phyloP scores from a whole-genome alignment of 2,329 filamentous ascomycete species.

The Acarospora socialis region DNA sequence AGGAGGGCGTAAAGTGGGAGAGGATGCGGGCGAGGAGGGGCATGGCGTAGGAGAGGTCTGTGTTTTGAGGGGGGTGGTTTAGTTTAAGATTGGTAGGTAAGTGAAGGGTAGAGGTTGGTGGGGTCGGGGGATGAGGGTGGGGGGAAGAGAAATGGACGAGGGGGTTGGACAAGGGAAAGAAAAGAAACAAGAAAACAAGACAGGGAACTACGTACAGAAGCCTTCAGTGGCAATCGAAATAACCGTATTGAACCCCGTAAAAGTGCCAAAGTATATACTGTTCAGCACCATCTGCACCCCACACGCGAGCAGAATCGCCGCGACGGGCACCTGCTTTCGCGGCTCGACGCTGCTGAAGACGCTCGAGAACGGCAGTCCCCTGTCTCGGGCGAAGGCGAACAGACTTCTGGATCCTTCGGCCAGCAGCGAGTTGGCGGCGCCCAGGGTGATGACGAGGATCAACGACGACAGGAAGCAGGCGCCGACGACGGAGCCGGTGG shows the following conservation, averaged over 20 bases:
- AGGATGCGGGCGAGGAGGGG: slow-evolving; percentile 38
- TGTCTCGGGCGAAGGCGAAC: slow-evolving; percentile 36
- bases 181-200: too few relatives aligned
- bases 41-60: slow-evolving; percentile 43
- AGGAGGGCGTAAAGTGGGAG: slow-evolving; percentile 29
- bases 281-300: slow-evolving; percentile 39
- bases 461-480: slow-evolving; percentile 32
- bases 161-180: background rate
- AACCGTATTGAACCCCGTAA: slow-evolving; percentile 41
- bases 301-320: slow-evolving; percentile 33
- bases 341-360: slow-evolving; percentile 32
- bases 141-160: background rate
- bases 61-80: background rate
- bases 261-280: slow-evolving; percentile 41
- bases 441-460: slow-evolving; percentile 35
- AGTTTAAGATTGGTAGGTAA: background rate
- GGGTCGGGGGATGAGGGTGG: background rate
- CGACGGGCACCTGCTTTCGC: slow-evolving; percentile 34
- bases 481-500: slow-evolving; percentile 30
- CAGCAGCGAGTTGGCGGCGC: slow-evolving; percentile 32
- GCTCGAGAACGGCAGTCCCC: slow-evolving; percentile 38
- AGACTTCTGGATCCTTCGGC: slow-evolving; percentile 34
- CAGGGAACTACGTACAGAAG: slow-evolving; percentile 34
- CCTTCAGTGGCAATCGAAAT: slow-evolving; percentile 43
- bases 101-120: background rate